phyloP scores from a whole-genome alignment of 352 stramenopile species.

The Pythium phragmitis region DNA sequence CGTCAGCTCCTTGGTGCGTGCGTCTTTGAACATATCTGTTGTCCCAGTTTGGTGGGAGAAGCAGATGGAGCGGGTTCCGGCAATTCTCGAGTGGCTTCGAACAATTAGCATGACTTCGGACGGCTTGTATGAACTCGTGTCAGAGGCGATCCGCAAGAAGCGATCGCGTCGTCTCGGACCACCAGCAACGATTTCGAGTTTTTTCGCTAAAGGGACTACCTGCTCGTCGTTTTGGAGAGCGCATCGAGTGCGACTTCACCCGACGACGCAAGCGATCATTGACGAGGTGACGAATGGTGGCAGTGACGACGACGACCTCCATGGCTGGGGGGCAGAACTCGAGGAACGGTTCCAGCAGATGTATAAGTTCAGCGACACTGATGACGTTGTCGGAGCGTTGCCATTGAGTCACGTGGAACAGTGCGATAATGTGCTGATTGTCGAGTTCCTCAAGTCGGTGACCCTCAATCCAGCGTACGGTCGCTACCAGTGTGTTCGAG shows the following conservation, averaged over 20 bases:
- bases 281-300: slow-evolving; percentile 1
- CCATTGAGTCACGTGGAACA: background rate
- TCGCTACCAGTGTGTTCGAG: slow-evolving; percentile 57
- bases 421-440: slow-evolving; percentile 21
- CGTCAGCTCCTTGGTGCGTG: slow-evolving; percentile 53
- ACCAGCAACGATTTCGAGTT: slow-evolving; percentile 34
- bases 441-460: slow-evolving; percentile 30
- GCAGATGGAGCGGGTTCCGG: slow-evolving; percentile 51
- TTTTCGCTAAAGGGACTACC: background rate
- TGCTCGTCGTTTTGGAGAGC: slow-evolving; percentile 15
- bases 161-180: slow-evolving; percentile 35
- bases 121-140: slow-evolving; percentile 68
- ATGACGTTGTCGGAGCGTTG: background rate
- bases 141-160: slow-evolving; percentile 56
- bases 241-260: slow-evolving; percentile 14
- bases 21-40: slow-evolving; percentile 72
- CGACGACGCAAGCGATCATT: slow-evolving; percentile 8
- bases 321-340: slow-evolving; percentile 9
- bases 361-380: slow-evolving; percentile 11
- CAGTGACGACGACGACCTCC: background rate
- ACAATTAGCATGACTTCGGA: slow-evolving; percentile 70
- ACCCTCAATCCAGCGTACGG: slow-evolving; percentile 53
- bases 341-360: slow-evolving; percentile 4
- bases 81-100: slow-evolving; percentile 73
- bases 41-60: slow-evolving; percentile 65